Base-by-base conservation (phyloP, 1,284 basidiomycete species). In the Rhodotorula sp. region DNA sequence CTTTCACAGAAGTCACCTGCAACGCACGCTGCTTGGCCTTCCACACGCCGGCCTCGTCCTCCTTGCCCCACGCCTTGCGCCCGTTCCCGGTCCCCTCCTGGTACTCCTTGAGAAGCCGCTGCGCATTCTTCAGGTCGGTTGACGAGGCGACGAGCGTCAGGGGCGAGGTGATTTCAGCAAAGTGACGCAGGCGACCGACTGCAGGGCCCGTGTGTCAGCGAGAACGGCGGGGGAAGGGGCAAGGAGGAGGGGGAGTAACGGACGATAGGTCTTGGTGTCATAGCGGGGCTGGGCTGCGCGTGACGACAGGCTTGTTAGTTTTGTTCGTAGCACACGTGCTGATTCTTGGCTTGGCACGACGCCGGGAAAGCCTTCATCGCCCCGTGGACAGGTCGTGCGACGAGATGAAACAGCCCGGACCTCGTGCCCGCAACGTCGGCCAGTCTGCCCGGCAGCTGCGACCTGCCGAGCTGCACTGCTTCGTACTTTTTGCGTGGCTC, bases 91-190 rank as follows among this genome's bases (percentile, higher is more conserved):
- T 74, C 80, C 82, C 77, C 65, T 60, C 45, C 64, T 78, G 66
- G 82, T 81, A 75, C 78, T 78, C 79, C 42, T 67, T 50, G 46
- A 79, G 48, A n/a, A 80, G 82, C 45, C 79, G 68, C 64, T 78
- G 79, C 8, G 84, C 84, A 57, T 80, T 78, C 55, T 74, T 74
- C 54, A 85, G 80, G 70, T 83, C 71, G n/a, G 71, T 44, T 0
- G 79, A 71, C 9, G 82, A 82, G 1, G 84, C 83, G 58, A 86
- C 79, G 34, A 86, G 81, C 9, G 85, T 86, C 23, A 85, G 77
- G 0, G 85, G 85, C 4, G 84, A 85, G 0, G 85, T 86, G 57
- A 84, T 83, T 8, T 80, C 81, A 75, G 84, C 83, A 76, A 86
- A 86, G 77, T 86, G 84, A 13, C 77, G 68, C 12, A 85, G 77